Evolutionary conservation across 495 filamentous ascomycete species (phyloP).

Genomic region (Xanthoparmelia taractica): DNA sequence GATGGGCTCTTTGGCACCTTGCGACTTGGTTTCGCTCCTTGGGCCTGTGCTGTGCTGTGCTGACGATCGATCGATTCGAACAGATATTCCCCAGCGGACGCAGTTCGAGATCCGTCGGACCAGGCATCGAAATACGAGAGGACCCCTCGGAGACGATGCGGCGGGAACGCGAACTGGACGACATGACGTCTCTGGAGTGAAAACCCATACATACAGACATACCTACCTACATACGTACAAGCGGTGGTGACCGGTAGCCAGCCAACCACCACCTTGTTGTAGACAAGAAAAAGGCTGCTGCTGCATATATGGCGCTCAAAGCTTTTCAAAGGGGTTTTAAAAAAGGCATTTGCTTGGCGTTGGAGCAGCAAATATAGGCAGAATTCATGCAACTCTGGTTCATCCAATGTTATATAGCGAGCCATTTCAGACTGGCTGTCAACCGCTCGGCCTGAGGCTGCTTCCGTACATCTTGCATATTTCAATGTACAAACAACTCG

Average conservation of each 20-base stretch:
- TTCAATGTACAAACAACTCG: background rate
- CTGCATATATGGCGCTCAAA: constrained; percentile 11
- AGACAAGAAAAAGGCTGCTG: background rate
- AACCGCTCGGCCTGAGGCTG: background rate
- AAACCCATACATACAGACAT: too few relatives aligned
- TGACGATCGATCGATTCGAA: constrained; percentile 6
- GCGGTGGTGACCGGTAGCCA: background rate
- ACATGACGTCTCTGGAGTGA: constrained; percentile 43
- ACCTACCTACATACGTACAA: too few relatives aligned
- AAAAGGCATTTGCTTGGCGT: constrained; percentile 6
- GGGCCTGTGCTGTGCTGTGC: background rate
- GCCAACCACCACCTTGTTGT: background rate
- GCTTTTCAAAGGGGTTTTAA: background rate
- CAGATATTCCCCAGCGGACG: constrained; percentile 58
- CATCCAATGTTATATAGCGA: background rate
- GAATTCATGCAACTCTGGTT: background rate
- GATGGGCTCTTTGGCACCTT: background rate
- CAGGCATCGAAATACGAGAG: constrained; percentile 56
- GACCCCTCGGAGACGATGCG: constrained; percentile 44
- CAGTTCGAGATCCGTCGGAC: constrained; percentile 50
- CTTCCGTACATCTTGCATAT: background rate
- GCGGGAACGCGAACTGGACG: constrained; percentile 39
- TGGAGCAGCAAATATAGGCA: background rate
- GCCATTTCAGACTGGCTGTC: background rate
- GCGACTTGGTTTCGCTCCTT: background rate